Percentiles rank a stretch among this genome's conserved stretches.
These are phyloP conservation scores for Pisolithus thermaeus DNA, from an alignment of 1,284 basidiomycete genomes.

Conservation along the genomic window DNA sequence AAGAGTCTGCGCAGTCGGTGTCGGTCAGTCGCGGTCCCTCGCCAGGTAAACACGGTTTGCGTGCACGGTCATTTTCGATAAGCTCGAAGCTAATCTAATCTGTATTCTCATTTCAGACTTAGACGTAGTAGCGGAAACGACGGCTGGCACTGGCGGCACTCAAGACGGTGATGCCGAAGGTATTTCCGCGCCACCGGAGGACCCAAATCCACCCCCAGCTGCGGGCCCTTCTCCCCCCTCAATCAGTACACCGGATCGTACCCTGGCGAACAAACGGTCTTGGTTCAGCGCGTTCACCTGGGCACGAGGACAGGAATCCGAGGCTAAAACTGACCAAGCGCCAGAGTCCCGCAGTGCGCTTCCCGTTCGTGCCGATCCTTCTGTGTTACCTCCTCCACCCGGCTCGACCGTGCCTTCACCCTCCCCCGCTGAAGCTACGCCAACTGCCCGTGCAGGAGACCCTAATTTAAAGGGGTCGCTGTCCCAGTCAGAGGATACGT, in stretches of 20 bases:
- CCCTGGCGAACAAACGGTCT: conserved; percentile 8
- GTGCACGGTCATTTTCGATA: no score
- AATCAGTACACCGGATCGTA: background rate
- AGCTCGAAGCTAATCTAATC: background rate
- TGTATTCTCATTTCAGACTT: background rate
- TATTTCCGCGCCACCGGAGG: background rate
- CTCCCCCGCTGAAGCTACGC: no score
- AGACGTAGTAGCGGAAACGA: background rate
- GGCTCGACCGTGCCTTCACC: background rate
- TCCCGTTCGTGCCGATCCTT: background rate
- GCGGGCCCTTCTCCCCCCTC: background rate
- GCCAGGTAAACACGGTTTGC: background rate
- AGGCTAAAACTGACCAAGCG: conserved; percentile 5
- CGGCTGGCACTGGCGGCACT: background rate
- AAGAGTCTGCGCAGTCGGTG: background rate
- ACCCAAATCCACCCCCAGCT: background rate
- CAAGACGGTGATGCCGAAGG: background rate
- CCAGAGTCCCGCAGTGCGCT: background rate
- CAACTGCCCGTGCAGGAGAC: no score
- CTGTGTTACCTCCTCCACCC: background rate
- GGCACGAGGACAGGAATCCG: conserved; percentile 8
- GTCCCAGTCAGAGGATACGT: no score
- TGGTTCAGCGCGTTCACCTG: conserved; percentile 20
- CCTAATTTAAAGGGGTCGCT: no score
- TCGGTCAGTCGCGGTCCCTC: background rate